Evolutionary conservation across 1,139 yeast species (phyloP).

Genomic region (Diutina sp.): DNA sequence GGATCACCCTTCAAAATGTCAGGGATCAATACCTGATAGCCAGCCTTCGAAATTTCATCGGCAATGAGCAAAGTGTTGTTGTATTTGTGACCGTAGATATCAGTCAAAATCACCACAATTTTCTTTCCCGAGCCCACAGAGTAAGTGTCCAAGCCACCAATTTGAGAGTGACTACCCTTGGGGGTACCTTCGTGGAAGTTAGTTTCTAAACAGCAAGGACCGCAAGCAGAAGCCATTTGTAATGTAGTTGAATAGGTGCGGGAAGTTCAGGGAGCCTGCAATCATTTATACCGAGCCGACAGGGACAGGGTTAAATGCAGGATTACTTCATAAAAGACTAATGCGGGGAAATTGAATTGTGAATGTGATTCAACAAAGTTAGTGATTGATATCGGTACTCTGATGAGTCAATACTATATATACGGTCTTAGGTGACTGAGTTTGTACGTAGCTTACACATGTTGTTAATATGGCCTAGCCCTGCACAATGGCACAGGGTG

Average conservation of each 20-base stretch:
- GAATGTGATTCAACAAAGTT: neutral
- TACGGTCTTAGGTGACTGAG: too few relatives aligned
- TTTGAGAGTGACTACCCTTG: conserved; percentile 24
- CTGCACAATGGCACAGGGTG: neutral
- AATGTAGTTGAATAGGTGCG: neutral
- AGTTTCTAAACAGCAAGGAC: conserved; percentile 11
- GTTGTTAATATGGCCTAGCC: neutral
- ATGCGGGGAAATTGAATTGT: neutral
- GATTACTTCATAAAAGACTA: neutral
- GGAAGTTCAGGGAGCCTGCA: neutral
- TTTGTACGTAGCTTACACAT: neutral
- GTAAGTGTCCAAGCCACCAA: conserved; percentile 43
- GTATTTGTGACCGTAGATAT: conserved; percentile 49
- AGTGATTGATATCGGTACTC: too few relatives aligned
- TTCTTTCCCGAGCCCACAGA: conserved; percentile 32
- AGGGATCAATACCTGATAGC: conserved; percentile 55
- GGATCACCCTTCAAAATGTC: conserved; percentile 58
- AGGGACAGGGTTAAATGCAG: neutral
- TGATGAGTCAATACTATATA: too few relatives aligned
- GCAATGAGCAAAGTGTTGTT: conserved; percentile 54
- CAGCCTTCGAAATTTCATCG: conserved; percentile 45
- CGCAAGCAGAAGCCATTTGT: conserved; percentile 47
- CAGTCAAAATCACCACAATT: conserved; percentile 47
- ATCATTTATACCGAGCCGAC: neutral
- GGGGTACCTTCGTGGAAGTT: conserved; percentile 37